These are phyloP conservation scores for Athelia psychrophila DNA, from an alignment of 1,284 basidiomycete genomes.

Conservation along the genomic window DNA sequence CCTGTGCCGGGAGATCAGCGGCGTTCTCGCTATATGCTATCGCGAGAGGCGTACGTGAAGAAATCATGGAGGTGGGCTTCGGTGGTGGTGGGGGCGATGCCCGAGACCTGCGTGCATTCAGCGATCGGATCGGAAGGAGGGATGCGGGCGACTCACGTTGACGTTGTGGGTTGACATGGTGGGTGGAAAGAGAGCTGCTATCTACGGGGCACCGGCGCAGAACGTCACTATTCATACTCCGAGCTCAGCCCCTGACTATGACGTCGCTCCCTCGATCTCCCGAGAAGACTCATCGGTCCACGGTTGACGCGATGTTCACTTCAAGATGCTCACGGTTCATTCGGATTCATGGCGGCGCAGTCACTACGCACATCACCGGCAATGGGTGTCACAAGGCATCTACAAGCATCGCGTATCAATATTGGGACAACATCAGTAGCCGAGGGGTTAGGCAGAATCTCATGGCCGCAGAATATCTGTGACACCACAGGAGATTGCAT, in stretches of 20 bases:
- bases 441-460: slow-evolving; percentile 10
- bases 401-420: too few species aligned
- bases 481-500: slow-evolving; percentile 7
- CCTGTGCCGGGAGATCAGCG: slow-evolving; percentile 31
- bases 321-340: too few species aligned
- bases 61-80: slow-evolving; percentile 66
- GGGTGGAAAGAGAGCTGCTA: neutral
- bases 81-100: slow-evolving; percentile 58
- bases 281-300: too few species aligned
- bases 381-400: too few species aligned
- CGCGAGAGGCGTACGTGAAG: slow-evolving; percentile 57
- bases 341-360: too few species aligned
- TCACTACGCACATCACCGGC: too few species aligned
- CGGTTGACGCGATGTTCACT: too few species aligned
- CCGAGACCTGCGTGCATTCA: slow-evolving; percentile 49
- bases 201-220: neutral
- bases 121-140: neutral
- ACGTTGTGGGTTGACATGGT: slow-evolving; percentile 1
- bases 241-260: neutral
- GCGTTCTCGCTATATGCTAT: slow-evolving; percentile 9
- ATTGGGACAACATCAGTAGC: too few species aligned
- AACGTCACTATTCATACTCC: neutral
- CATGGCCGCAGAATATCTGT: too few species aligned
- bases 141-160: neutral
- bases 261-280: too few species aligned